phyloP scores from a whole-genome alignment of 306 rosid genomes.

The Elaeagnus macrophylla region DNA sequence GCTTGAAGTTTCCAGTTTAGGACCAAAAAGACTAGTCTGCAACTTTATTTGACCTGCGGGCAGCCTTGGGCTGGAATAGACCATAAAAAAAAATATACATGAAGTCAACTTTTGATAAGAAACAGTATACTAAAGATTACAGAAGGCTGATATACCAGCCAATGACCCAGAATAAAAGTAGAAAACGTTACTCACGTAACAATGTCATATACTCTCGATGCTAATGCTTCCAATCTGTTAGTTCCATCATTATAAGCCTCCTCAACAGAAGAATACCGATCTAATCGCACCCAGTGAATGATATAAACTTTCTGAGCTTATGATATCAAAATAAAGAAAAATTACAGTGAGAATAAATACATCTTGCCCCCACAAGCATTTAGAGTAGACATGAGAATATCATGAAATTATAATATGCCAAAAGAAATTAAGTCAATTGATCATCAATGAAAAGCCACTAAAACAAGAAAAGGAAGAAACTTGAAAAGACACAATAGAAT shows the following conservation, averaged over 20 bases:
- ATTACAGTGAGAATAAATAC: neutral
- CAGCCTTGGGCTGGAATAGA: conserved; percentile 81
- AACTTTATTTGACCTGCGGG: conserved; percentile 77
- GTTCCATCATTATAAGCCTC: conserved; percentile 25
- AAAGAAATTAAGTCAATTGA: neutral
- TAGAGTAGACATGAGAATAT: neutral
- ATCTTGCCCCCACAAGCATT: neutral
- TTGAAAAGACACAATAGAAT: neutral
- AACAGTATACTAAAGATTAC: neutral
- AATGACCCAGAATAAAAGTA: neutral
- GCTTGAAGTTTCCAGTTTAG: conserved; percentile 61
- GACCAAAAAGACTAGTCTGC: conserved; percentile 53
- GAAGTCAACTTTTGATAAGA: conserved; percentile 14
- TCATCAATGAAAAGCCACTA: neutral
- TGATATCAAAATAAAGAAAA: conserved; percentile 6
- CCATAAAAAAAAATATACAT: conserved; percentile 13
- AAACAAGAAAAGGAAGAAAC: neutral
- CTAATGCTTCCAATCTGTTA: conserved; percentile 16
- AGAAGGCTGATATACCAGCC: conserved; percentile 1
- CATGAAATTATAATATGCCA: neutral
- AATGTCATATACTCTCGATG: conserved; percentile 37
- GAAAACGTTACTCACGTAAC: conserved; percentile 47
- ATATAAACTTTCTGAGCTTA: conserved; percentile 60
- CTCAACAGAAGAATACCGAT: conserved; percentile 24
- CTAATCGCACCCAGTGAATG: conserved; percentile 30